phyloP scores from a whole-genome alignment of 129 eudicot species.

The Chrysanthemum seticuspe region DNA sequence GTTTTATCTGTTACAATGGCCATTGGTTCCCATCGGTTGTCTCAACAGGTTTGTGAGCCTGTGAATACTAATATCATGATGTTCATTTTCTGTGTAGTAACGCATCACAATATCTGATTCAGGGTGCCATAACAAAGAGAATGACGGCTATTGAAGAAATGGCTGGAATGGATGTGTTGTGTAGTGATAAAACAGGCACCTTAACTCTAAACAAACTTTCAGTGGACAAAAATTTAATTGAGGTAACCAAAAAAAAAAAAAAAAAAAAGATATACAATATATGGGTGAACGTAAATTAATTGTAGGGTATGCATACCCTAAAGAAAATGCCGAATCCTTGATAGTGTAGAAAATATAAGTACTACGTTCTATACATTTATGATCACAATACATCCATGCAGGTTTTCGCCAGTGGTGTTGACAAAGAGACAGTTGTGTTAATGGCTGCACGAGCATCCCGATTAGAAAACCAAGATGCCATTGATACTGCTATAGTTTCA shows the following conservation, averaged over 20 bases:
- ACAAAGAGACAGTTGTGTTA: slow-evolving; percentile 55
- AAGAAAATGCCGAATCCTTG: neutral
- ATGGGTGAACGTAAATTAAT: neutral
- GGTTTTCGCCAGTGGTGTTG: slow-evolving; percentile 58
- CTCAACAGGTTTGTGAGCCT: slow-evolving; percentile 42
- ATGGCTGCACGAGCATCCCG: slow-evolving; percentile 76
- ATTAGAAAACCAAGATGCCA: slow-evolving; percentile 67
- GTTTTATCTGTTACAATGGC: slow-evolving; percentile 64
- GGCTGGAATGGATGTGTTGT: slow-evolving; percentile 67
- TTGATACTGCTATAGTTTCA: slow-evolving; percentile 55
- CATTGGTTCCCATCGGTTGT: slow-evolving; percentile 55
- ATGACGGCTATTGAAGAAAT: slow-evolving; percentile 65
- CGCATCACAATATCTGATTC: neutral
- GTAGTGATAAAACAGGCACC: slow-evolving; percentile 66
- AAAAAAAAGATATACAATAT: neutral
- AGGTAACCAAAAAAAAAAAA: slow-evolving; percentile 26
- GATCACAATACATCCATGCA: slow-evolving; percentile 20
- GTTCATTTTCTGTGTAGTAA: slow-evolving; percentile 11
- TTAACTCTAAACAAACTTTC: slow-evolving; percentile 55
- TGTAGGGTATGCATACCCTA: neutral
- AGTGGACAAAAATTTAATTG: slow-evolving; percentile 52
- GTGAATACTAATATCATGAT: neutral
- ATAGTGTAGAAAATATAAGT: neutral
- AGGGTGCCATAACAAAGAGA: slow-evolving; percentile 65
- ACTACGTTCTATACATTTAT: neutral